These are phyloP conservation scores for Thermoascus crustaceus DNA, from an alignment of 2,329 filamentous ascomycete genomes.

Conservation along the genomic window DNA sequence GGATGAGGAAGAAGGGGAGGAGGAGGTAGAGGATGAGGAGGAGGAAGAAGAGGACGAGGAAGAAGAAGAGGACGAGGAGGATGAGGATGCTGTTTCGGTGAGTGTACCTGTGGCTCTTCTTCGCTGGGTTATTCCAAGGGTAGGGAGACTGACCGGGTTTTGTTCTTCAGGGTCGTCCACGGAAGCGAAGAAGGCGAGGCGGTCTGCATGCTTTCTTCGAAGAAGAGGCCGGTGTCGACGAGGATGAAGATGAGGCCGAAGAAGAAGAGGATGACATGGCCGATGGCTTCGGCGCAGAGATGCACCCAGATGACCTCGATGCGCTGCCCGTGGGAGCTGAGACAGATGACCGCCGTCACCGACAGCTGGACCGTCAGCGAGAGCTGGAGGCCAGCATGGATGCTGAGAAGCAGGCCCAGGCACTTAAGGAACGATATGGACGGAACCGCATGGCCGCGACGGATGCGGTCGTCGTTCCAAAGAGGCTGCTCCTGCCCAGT, in stretches of 20 bases:
- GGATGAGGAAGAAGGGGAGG: slow-evolving; percentile 32
- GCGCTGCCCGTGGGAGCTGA: slow-evolving; percentile 66
- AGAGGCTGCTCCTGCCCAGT: slow-evolving; percentile 78
- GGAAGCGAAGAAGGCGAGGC: slow-evolving; percentile 69
- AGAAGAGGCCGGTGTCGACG: slow-evolving; percentile 96
- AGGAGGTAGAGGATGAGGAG: slow-evolving; percentile 41
- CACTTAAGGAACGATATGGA: slow-evolving; percentile 80
- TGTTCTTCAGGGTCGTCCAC: slow-evolving; percentile 53
- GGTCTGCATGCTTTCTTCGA: slow-evolving; percentile 84
- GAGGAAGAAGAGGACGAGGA: slow-evolving; percentile 48
- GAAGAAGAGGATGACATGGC: slow-evolving; percentile 82
- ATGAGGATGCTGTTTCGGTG: slow-evolving; percentile 44
- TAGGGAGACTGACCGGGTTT: slow-evolving; percentile 9
- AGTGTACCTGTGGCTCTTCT: slow-evolving; percentile 12
- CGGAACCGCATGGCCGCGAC: slow-evolving; percentile 59
- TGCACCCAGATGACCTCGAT: slow-evolving; percentile 80
- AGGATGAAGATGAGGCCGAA: slow-evolving; percentile 78
- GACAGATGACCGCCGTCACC: slow-evolving; percentile 83
- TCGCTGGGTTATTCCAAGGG: neutral
- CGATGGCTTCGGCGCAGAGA: slow-evolving; percentile 79
- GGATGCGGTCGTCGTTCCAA: slow-evolving; percentile 72
- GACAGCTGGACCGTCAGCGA: slow-evolving; percentile 86
- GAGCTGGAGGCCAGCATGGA: slow-evolving; percentile 83
- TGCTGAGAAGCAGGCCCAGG: slow-evolving; percentile 84
- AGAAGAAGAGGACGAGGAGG: slow-evolving; percentile 48